phyloP scores from a whole-genome alignment of 2,329 filamentous ascomycete species.

The Aspergillus hortae region DNA sequence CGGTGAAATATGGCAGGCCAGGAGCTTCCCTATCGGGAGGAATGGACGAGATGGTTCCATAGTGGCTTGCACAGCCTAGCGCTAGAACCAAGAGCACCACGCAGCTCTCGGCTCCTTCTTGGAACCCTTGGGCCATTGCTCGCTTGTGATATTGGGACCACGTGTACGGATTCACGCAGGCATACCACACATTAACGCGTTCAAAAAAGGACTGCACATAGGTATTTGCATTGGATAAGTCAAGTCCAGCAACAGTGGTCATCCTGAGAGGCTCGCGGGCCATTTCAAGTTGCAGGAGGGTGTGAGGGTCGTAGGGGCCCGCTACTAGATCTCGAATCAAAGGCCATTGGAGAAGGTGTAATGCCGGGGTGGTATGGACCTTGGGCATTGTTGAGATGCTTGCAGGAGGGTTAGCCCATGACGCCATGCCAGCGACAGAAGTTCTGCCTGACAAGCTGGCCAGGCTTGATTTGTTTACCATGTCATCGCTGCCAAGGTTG shows the following conservation, averaged over 20 bases:
- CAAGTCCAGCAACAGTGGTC: conserved; percentile 58
- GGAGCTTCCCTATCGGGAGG: conserved; percentile 67
- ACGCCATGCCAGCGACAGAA: conserved; percentile 64
- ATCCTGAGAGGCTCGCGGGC: conserved; percentile 68
- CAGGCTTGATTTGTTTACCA: conserved; percentile 31
- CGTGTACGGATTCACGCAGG: conserved; percentile 77
- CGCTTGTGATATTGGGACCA: conserved; percentile 74
- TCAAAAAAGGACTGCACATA: conserved; percentile 80
- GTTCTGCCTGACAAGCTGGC: conserved; percentile 32
- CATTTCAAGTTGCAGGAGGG: conserved; percentile 79
- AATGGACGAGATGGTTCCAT: conserved; percentile 71
- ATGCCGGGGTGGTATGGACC: conserved; percentile 70
- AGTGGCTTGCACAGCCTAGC: conserved; percentile 70
- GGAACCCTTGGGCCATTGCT: conserved; percentile 71
- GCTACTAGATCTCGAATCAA: conserved; percentile 73
- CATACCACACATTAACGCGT: conserved; percentile 80
- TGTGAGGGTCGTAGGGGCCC: conserved; percentile 73
- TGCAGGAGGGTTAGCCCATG: conserved; percentile 59
- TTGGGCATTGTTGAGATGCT: conserved; percentile 87
- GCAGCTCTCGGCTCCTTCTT: conserved; percentile 76
- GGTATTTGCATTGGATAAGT: conserved; percentile 68
- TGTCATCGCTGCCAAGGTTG: conserved; percentile 56
- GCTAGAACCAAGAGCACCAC: conserved; percentile 75
- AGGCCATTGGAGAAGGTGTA: conserved; percentile 71
- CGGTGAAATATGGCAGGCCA: conserved; percentile 74